Base-by-base conservation (phyloP, 495 filamentous ascomycete species). In the Aspergillus heteromorphus region DNA sequence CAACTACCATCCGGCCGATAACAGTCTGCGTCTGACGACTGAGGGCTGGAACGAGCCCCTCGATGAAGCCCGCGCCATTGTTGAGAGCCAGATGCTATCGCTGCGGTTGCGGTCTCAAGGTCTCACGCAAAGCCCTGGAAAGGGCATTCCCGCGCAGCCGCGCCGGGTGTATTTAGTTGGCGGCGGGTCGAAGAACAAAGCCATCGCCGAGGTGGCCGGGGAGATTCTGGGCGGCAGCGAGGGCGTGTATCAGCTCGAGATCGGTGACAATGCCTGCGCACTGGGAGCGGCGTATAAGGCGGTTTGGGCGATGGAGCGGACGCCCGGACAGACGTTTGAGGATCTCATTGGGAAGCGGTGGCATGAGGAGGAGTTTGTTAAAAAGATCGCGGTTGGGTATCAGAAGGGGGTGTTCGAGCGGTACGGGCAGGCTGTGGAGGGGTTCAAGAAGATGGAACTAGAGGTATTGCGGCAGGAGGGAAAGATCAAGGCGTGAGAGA, bases 261-360 rank as follows among this genome's bases (percentile, higher is more conserved):
- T 97, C 19, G 91, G 92, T n/a, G 89, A 91, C 6, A 96, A 96
- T 71, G 92, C 93, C 25, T 98, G 93, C 69, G 93, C 92, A 17
- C 70, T 98, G 8, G 93, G 92, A 10, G 91, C 90, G 16, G 93
- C 92, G n/a, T 96, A 98, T 67, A 96, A 96, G 73, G 92, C 93
- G 45, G 86, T 92, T 0, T 98, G 93, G 93, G 89, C 85, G 1
- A 74, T 89, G 29, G 91, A 96, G 73, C 73, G 89, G 27, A 62
- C 67, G 18, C 50, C 63, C 1, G 80, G 80, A 20, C 84, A 95
- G 78, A 86, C 79, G 9, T 98, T 97, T 75, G 93, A 97, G 65
- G 84, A 91, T 34, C 75, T 95, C 57, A 84, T 98, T 41, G 88
- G 85, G 1, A 66, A 76, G 55, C 73, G 93, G 54, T 98, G 93